Evolutionary conservation across 2,329 filamentous ascomycete genomes (phyloP), one percentile per base, ranked within the genome.

Genomic region (Aspergillus hiratsukae): DNA sequence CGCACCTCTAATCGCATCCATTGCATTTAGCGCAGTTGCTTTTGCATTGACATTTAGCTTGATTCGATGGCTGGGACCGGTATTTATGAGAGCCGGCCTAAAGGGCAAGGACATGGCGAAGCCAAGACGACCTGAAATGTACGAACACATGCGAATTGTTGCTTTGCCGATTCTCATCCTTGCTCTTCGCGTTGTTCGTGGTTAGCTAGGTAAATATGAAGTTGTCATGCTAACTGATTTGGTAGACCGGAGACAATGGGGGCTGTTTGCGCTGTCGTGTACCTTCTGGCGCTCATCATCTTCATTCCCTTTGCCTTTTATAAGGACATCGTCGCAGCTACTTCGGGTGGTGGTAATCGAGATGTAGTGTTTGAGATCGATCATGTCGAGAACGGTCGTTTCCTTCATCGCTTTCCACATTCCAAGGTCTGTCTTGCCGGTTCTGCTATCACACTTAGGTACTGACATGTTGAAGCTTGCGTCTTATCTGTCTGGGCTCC

Each of bases 261-360:
- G 29, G 90, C 91, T 56, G 84, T 99, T 27, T 95, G 90, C 70
- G 94, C 93, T 8, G 85, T 94, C 63, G 91, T 97, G 27, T 97
- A 97, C 75, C 82, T 99, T 46, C 81, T 99, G 62, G 83, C 87
- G 51, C 82, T 97, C 63, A 95, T 97, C 64, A 78, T 91, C 60
- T 99, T 99, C 73, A 91, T 97, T 57, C 94, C 94, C 0, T 96
- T 97, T 75, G 90, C 92, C 1, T 97, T 99, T 74, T 97, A 97
- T 80, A 96, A 97, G 76, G 93, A 97, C 72, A 95, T 99, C 63
- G 92, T 97, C 27, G 90, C 91, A 17, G 91, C 92, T 41, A 97
- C 94, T 21, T 96, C 91, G 63, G 94, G 92, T 61, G 92, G 91
- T 61, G 92, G 92, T 50, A 97, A 97, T 74, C 82, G 90, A 61